A percentile compares a stretch with the other conserved stretches of the same genome.
These are phyloP conservation scores for Scedosporium minutisporum DNA, from an alignment of 2,329 filamentous ascomycete species.

Conservation along the genomic window DNA sequence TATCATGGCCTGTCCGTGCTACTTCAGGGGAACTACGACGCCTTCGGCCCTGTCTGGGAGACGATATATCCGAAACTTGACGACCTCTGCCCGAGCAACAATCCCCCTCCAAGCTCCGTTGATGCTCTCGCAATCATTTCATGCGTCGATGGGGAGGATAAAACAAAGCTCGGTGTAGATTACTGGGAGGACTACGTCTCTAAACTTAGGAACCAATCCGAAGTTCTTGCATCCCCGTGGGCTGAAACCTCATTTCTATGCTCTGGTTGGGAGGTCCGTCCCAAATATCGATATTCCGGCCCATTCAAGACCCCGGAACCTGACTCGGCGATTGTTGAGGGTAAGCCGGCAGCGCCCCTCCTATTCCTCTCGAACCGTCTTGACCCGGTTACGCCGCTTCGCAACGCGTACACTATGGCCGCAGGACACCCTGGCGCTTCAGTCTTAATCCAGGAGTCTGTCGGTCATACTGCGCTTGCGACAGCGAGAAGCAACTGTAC, in stretches of 20 bases:
- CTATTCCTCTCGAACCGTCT: slow-evolving; percentile 31
- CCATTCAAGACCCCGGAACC: slow-evolving; percentile 20
- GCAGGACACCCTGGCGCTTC: slow-evolving; percentile 17
- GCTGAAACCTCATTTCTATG: slow-evolving; percentile 28
- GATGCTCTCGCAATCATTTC: slow-evolving; percentile 12
- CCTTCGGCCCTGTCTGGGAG: slow-evolving; percentile 12
- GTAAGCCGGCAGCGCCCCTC: slow-evolving; percentile 29
- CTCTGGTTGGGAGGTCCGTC: slow-evolving; percentile 24
- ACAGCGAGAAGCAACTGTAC: slow-evolving; percentile 13
- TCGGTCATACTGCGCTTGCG: slow-evolving; percentile 17
- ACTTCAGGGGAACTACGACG: not conserved
- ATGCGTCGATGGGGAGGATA: slow-evolving; percentile 17
- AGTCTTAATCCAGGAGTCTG: slow-evolving; percentile 20
- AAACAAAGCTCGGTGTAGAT: slow-evolving; percentile 11
- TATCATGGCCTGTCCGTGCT: slow-evolving; percentile 5
- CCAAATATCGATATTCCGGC: slow-evolving; percentile 30
- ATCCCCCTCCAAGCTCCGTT: not conserved
- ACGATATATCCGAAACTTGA: slow-evolving; percentile 10
- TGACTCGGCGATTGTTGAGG: slow-evolving; percentile 14
- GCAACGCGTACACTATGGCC: slow-evolving; percentile 23
- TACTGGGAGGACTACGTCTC: slow-evolving; percentile 21
- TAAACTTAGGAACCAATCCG: slow-evolving; percentile 17
- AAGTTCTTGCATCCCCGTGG: slow-evolving; percentile 24
- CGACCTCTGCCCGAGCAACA: not conserved
- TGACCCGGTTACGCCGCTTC: slow-evolving; percentile 36